These are phyloP conservation scores for Discostella pseudostelligera DNA, from an alignment of 108 stramenopile species.

Conservation along the genomic window DNA sequence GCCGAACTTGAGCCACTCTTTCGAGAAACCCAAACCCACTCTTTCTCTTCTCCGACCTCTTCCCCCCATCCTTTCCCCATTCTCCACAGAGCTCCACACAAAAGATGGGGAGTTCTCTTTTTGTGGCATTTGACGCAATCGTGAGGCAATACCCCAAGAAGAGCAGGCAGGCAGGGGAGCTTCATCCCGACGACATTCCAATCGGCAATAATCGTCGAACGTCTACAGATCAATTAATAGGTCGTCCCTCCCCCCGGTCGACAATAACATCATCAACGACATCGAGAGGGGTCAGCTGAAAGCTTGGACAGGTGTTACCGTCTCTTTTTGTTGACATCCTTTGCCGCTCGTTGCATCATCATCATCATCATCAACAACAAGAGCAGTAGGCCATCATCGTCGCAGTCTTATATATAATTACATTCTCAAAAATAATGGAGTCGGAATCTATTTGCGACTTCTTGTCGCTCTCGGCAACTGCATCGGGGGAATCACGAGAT, in stretches of 20 bases:
- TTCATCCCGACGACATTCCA: constrained; percentile 13
- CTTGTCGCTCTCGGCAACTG: not conserved
- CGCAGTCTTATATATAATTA: too few relatives aligned
- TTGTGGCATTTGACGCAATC: not conserved
- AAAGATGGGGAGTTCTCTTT: not conserved
- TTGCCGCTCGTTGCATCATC: too few relatives aligned
- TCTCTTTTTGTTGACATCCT: too few relatives aligned
- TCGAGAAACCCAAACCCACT: not conserved
- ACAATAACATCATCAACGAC: too few relatives aligned
- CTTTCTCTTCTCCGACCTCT: not conserved
- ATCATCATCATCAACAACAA: too few relatives aligned
- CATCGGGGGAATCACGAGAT: not conserved
- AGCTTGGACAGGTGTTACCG: too few relatives aligned
- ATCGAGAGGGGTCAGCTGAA: too few relatives aligned
- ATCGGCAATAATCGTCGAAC: constrained; percentile 1
- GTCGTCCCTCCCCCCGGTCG: not conserved
- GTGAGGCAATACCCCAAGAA: not conserved
- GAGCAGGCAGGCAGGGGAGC: not conserved
- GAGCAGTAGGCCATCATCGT: too few relatives aligned
- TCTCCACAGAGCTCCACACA: too few relatives aligned
- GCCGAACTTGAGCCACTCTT: not conserved
- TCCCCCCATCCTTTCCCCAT: too few relatives aligned
- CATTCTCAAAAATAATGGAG: not conserved
- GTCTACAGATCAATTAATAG: not conserved
- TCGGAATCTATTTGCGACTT: not conserved